Conservation (phyloP, 192 early-diverging fungal genomes). For the Entomortierella parvispora region DNA sequence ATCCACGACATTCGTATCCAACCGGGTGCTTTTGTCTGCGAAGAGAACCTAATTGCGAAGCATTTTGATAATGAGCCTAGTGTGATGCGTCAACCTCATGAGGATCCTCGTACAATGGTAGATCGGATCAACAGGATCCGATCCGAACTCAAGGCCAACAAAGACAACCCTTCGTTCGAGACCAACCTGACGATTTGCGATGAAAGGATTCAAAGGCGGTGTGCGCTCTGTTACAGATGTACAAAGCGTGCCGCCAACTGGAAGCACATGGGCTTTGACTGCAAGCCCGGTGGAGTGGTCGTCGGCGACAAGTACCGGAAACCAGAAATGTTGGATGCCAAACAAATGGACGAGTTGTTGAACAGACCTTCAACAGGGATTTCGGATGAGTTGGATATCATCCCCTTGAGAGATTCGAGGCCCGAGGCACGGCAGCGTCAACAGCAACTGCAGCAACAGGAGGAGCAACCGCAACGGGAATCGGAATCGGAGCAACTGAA, state of each 20-base stretch:
- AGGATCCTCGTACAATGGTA: constrained; percentile 49
- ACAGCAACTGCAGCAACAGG: constrained; percentile 1
- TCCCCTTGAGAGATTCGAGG: constrained; percentile 26
- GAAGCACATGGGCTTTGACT: constrained; percentile 64
- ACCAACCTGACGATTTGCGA: constrained; percentile 42
- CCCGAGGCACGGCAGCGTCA: constrained; percentile 27
- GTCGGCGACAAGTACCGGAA: constrained; percentile 50
- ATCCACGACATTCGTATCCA: constrained; percentile 63
- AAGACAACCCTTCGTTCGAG: constrained; percentile 43
- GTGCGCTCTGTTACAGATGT: constrained; percentile 64
- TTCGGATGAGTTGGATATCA: constrained; percentile 8
- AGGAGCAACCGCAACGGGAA: not conserved
- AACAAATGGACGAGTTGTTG: constrained; percentile 49
- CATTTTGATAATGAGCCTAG: constrained; percentile 60
- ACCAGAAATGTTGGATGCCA: constrained; percentile 40
- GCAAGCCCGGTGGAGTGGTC: constrained; percentile 49
- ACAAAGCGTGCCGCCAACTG: constrained; percentile 59
- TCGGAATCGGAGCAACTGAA: not conserved
- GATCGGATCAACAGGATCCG: constrained; percentile 57
- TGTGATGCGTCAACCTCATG: constrained; percentile 9
- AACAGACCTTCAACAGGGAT: constrained; percentile 33
- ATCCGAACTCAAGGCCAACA: constrained; percentile 45
- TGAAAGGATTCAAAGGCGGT: constrained; percentile 50
- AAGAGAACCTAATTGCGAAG: constrained; percentile 65
- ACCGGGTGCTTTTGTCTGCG: constrained; percentile 61